phyloP scores from a whole-genome alignment of 345 rosid species.

The Pistacia atlantica region DNA sequence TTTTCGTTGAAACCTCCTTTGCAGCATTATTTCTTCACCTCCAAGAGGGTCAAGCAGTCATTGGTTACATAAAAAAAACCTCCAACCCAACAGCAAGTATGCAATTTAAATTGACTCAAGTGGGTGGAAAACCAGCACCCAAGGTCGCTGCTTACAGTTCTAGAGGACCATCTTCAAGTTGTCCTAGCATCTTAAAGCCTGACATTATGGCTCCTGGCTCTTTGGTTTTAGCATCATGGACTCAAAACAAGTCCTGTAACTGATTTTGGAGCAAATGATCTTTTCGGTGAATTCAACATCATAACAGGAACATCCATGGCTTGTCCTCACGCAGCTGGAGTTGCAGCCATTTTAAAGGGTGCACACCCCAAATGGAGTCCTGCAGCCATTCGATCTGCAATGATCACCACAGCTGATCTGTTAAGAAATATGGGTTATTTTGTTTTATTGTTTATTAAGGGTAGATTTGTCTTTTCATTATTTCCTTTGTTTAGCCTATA shows the following conservation, averaged over 20 bases:
- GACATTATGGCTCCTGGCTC: slow-evolving; percentile 59
- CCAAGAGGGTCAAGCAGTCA: too few relatives aligned
- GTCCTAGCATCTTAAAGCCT: slow-evolving; percentile 45
- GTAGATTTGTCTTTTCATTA: too few relatives aligned
- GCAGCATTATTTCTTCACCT: too few relatives aligned
- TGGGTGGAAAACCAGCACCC: slow-evolving; percentile 41
- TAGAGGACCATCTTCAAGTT: slow-evolving; percentile 54
- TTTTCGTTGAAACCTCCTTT: too few relatives aligned
- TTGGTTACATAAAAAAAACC: too few relatives aligned
- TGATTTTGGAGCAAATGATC: neutral
- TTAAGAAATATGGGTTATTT: too few relatives aligned
- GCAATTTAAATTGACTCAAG: too few relatives aligned
- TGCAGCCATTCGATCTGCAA: slow-evolving; percentile 50
- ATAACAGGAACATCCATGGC: slow-evolving; percentile 62
- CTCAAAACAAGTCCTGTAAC: slow-evolving; percentile 23
- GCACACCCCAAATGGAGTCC: slow-evolving; percentile 53
- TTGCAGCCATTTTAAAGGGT: slow-evolving; percentile 54
- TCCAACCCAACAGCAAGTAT: too few relatives aligned
- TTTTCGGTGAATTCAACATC: slow-evolving; percentile 38
- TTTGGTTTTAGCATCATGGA: slow-evolving; percentile 49
- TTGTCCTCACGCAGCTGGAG: slow-evolving; percentile 56
- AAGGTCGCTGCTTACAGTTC: slow-evolving; percentile 43
- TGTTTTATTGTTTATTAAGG: too few relatives aligned
- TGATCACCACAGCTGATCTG: slow-evolving; percentile 49
- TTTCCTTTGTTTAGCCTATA: too few relatives aligned